phyloP scores from a whole-genome alignment of 805 yeast genomes.

The Ogataea ramenticola region DNA sequence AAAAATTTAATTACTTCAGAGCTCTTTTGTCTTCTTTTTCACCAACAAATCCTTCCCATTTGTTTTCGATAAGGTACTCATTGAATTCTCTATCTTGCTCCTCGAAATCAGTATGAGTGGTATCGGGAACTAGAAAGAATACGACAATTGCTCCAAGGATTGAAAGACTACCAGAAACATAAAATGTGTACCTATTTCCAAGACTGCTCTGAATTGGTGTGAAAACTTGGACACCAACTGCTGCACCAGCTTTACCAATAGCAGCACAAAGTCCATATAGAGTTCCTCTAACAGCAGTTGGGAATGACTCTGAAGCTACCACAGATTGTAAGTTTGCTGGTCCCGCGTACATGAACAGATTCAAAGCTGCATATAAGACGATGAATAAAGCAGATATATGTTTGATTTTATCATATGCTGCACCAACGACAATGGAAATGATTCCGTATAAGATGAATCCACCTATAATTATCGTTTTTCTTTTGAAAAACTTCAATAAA shows the following conservation, averaged over 20 bases:
- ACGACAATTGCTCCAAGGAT: constrained; percentile 26
- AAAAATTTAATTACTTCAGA: too few species aligned
- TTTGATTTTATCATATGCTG: constrained; percentile 22
- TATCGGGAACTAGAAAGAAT: constrained; percentile 31
- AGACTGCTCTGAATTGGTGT: constrained; percentile 35
- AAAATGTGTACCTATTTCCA: constrained; percentile 34
- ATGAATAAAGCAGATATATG: constrained; percentile 30
- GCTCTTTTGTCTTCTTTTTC: constrained; percentile 11
- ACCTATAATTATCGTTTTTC: constrained; percentile 32
- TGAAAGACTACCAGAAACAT: constrained; percentile 28
- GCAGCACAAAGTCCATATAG: constrained; percentile 42
- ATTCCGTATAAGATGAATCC: constrained; percentile 24
- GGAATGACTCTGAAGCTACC: constrained; percentile 36
- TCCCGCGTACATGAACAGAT: constrained; percentile 37
- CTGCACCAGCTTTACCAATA: constrained; percentile 46
- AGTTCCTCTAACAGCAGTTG: constrained; percentile 45
- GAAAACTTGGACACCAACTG: constrained; percentile 39
- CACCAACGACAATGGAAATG: constrained; percentile 39
- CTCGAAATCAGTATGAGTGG: constrained; percentile 37
- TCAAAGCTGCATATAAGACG: constrained; percentile 39
- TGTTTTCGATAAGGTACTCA: constrained; percentile 36
- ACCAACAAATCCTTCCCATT: constrained; percentile 45
- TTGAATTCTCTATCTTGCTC: constrained; percentile 40
- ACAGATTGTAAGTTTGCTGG: constrained; percentile 43
- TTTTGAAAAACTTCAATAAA: constrained; percentile 35